Conservation (phyloP, 2,329 filamentous ascomycete genomes). For the Lachnellula willkommii region DNA sequence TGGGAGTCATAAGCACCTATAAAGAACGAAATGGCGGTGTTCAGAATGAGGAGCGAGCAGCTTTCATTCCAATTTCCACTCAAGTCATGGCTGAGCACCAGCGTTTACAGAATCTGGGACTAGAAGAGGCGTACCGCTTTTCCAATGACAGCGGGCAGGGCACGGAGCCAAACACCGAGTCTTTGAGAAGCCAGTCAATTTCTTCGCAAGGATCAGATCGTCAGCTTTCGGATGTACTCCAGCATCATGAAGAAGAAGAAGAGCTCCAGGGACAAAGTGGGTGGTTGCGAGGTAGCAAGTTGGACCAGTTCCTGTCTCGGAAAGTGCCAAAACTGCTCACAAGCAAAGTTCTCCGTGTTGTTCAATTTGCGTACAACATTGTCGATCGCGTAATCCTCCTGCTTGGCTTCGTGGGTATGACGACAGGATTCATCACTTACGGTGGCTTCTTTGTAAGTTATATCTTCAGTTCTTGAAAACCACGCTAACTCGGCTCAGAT, state of each 20-base stretch:
- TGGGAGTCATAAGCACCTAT: conserved; percentile 37
- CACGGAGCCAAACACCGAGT: conserved; percentile 64
- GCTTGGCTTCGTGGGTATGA: conserved; percentile 68
- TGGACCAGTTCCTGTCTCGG: conserved; percentile 47
- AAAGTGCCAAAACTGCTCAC: conserved; percentile 53
- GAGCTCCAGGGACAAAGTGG: conserved; percentile 39
- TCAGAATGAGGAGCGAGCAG: conserved; percentile 44
- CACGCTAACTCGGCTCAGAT: conserved; percentile 44
- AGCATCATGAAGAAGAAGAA: conserved; percentile 34
- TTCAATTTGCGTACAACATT: conserved; percentile 58
- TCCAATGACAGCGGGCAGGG: conserved; percentile 69
- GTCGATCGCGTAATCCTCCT: conserved; percentile 74
- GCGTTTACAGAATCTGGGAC: conserved; percentile 36
- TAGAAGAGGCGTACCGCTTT: conserved; percentile 45
- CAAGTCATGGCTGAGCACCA: conserved; percentile 50
- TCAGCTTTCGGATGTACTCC: neutral
- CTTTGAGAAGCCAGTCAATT: conserved; percentile 58
- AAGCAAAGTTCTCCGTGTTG: conserved; percentile 49
- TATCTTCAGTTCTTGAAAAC: neutral
- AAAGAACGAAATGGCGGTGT: conserved; percentile 24
- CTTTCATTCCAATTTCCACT: conserved; percentile 59
- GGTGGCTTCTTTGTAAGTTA: conserved; percentile 76
- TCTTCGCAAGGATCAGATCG: conserved; percentile 52
- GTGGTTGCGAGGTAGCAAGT: conserved; percentile 37
- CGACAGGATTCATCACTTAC: conserved; percentile 69